Percentiles rank a stretch among this genome's conserved stretches.
phyloP scores from a whole-genome alignment of 73 alveolate species.

The Durusdinium trenchii region DNA sequence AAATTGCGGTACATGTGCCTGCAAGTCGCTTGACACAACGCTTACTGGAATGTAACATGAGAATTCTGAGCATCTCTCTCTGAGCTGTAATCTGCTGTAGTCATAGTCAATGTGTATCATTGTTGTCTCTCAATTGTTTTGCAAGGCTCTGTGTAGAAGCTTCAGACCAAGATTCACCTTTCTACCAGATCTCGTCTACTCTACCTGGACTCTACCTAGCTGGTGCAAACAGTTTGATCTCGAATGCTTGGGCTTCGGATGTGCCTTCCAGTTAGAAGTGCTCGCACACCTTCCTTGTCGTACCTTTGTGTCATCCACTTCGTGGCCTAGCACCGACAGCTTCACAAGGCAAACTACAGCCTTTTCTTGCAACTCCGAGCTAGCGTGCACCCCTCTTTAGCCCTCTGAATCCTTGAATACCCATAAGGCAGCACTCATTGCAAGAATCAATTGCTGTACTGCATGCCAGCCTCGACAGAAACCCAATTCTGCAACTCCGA shows the following conservation, averaged over 20 bases:
- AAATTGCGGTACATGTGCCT: constrained; percentile 85
- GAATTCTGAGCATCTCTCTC: too few species aligned
- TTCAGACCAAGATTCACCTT: not conserved
- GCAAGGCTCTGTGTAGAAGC: not conserved
- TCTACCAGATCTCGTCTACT: too few species aligned
- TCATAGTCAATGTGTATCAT: too few species aligned
- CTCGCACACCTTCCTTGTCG: constrained; percentile 73
- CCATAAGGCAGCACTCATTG: not conserved
- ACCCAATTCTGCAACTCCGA: constrained; percentile 85
- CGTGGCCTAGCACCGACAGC: not conserved
- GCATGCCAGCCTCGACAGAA: constrained; percentile 7
- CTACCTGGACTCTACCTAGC: too few species aligned
- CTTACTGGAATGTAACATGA: too few species aligned
- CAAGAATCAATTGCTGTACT: not conserved
- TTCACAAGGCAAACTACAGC: not conserved
- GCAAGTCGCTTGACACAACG: too few species aligned
- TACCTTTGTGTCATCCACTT: constrained; percentile 89
- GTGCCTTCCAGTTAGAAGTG: constrained; percentile 73
- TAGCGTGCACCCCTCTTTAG: not conserved
- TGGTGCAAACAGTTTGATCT: too few species aligned
- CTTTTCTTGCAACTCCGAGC: not conserved
- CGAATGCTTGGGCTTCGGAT: too few species aligned
- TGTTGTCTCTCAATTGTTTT: not conserved
- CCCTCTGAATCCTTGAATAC: not conserved
- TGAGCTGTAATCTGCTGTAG: too few species aligned